Evolutionary conservation across 2,329 filamentous ascomycete genomes (phyloP).

Genomic region (Exophiala mesophila): DNA sequence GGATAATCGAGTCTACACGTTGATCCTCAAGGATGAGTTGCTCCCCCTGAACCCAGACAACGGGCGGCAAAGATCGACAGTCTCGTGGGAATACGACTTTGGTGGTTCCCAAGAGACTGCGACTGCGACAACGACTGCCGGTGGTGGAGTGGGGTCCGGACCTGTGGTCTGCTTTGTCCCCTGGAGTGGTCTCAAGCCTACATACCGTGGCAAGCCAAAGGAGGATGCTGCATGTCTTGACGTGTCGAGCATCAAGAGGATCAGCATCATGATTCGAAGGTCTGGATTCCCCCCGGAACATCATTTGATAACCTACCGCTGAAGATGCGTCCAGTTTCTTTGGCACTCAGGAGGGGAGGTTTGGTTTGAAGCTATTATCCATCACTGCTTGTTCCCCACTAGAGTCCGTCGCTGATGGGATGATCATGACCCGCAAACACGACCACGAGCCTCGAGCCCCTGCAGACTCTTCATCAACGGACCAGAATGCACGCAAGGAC

Average conservation of each 20-base stretch:
- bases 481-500: no score
- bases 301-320: constrained; percentile 11
- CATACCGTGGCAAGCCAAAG: constrained; percentile 63
- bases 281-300: constrained; percentile 30
- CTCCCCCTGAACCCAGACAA: constrained; percentile 52
- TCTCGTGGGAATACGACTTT: constrained; percentile 74
- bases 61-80: constrained; percentile 64
- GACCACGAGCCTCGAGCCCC: no score
- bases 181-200: constrained; percentile 64
- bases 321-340: constrained; percentile 68
- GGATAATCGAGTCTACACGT: constrained; percentile 66
- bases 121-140: no score
- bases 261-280: constrained; percentile 80
- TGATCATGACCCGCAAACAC: not conserved
- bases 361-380: constrained; percentile 33
- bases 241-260: constrained; percentile 55
- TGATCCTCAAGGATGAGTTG: constrained; percentile 68
- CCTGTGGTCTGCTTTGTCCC: constrained; percentile 49
- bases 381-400: constrained; percentile 7
- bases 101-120: constrained; percentile 1
- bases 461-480: no score
- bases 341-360: constrained; percentile 65
- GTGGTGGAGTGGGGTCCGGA: no score
- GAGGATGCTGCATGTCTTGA: constrained; percentile 58
- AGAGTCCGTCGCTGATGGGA: no score